Evolutionary conservation across 805 yeast species (phyloP), one percentile per base, ranked within the genome.

Genomic region (Dipodascus geniculatus): DNA sequence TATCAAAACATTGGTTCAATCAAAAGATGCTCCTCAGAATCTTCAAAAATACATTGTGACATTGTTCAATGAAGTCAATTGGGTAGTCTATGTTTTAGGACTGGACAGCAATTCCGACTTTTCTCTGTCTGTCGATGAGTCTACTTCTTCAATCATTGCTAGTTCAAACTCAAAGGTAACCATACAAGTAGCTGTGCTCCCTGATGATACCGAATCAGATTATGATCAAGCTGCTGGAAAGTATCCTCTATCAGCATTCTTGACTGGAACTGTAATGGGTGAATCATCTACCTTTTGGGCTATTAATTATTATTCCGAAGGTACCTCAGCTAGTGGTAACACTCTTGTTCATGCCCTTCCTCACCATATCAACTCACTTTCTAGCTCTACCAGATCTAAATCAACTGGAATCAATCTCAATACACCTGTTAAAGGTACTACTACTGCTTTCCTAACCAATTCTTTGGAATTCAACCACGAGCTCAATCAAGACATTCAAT

Each of bases 201-300:
- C 80, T 23, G 64, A 62, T n/a, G 54, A 55, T 23, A 62, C 63
- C 49, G 8, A 65, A 61, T n/a, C 54, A 65, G 50, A 53, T 57
- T 81, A 82, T 62, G 90, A 83, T 64, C 59, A 69, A 48, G 80
- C 85, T 20, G 90, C 93, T 47, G 95, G 95, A 44, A 70, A 74
- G 58, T 85, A 82, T 62, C 79, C 77, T 2, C 74, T 75, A 1
- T 73, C 72, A 33, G 82, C 82, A 19, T 55, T 62, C 2, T 61
- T 82, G 22, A 59, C 62, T 20, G 87, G 85, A 53, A 64, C 74
- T 22, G 73, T 72, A 2, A 58, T 74, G 16, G 69, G 71, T 23
- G 80, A 80, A n/a, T 57, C 70, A 23, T 47, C 49, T 22, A 83
- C 81, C 11, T 62, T 68, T 17, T 82, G 80, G 63, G 61, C 69